A percentile compares a stretch with the other conserved stretches of the same genome.
Evolutionary conservation across 2,329 filamentous ascomycete species (phyloP).

Genomic region (Fusarium fracticaudum): DNA sequence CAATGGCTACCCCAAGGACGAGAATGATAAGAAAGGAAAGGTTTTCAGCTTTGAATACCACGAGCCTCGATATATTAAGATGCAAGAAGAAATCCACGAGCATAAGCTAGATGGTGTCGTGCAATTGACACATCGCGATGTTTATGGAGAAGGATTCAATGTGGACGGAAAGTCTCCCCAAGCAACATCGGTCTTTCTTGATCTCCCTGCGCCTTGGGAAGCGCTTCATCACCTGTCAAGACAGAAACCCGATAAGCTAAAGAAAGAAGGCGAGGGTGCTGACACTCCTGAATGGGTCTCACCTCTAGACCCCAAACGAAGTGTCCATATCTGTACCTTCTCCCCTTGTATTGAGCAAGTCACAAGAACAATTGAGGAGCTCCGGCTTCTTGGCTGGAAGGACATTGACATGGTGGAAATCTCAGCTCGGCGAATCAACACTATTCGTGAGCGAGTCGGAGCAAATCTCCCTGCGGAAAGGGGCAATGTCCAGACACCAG

Average conservation of each 20-base stretch:
- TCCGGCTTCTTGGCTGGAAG: conserved; percentile 86
- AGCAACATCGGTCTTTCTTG: conserved; percentile 79
- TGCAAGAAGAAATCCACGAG: conserved; percentile 73
- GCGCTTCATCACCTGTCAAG: conserved; percentile 80
- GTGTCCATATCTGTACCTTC: conserved; percentile 89
- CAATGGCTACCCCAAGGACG: conserved; percentile 69
- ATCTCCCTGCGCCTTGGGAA: conserved; percentile 83
- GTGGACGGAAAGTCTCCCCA: conserved; percentile 67
- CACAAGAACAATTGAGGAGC: conserved; percentile 80
- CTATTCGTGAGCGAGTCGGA: conserved; percentile 83
- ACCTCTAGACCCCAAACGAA: conserved; percentile 75
- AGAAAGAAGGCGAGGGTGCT: conserved; percentile 34
- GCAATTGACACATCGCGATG: conserved; percentile 79
- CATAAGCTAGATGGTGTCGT: conserved; percentile 75
- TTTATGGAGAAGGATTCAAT: conserved; percentile 79
- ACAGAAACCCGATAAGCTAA: conserved; percentile 43
- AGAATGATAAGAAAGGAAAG: conserved; percentile 64
- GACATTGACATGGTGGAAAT: conserved; percentile 96
- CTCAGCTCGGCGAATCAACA: conserved; percentile 79
- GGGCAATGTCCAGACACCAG: conserved; percentile 74
- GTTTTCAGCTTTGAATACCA: conserved; percentile 89
- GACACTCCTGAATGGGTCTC: conserved; percentile 58
- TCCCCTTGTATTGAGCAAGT: conserved; percentile 98
- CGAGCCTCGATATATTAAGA: conserved; percentile 73
- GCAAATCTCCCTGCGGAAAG: conserved; percentile 72